Base-by-base conservation (phyloP, 768 basidiomycete genomes). In the Artomyces pyxidatus region DNA sequence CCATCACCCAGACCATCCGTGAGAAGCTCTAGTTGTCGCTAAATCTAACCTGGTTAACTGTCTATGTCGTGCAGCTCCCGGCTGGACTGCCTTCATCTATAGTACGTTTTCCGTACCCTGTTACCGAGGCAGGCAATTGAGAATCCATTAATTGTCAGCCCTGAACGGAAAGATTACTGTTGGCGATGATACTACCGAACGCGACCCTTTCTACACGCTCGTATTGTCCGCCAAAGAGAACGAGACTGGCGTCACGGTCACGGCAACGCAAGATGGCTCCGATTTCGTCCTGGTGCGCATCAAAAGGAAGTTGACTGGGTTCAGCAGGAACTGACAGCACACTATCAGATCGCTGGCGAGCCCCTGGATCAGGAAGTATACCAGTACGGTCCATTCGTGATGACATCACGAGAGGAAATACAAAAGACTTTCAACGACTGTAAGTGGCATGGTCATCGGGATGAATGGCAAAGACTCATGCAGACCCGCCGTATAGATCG, bases 81-180 rank as follows among this genome's bases (percentile, higher is more conserved):
- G 83, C 16, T 98, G 95, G 95, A 96, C 91, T 6, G 65, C 87
- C 0, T 96, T 97, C 61, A 68, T 85, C 23, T 95, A 93, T 63
- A 73, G 88, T 89, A 61, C 54, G 83, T 61, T 14, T 45, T 32
- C 0, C 6, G n/a, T 19, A 9, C 21, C n/a, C n/a, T n/a, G n/a
- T 29, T 6, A 6, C 12, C 37, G 22, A 32, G 0, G 25, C 44
- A 27, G n/a, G 19, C 22, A 8, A 27, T 38, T 29, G 6, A 30
- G 21, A 37, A n/a, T 28, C n/a, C 19, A 25, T 41, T 61, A 26
- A 56, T 50, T 12, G 17, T 21, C 17, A 85, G 85, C 77, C 44
- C 65, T 88, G 60, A 78, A 78, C 47, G 95, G 94, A 1, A 63
- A 68, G 7, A 62, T 95, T 12, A 65, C 63, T 42, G 65, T 96